Conservation (phyloP, 208 protist species). For the Acanthamoeba castellanii region DNA sequence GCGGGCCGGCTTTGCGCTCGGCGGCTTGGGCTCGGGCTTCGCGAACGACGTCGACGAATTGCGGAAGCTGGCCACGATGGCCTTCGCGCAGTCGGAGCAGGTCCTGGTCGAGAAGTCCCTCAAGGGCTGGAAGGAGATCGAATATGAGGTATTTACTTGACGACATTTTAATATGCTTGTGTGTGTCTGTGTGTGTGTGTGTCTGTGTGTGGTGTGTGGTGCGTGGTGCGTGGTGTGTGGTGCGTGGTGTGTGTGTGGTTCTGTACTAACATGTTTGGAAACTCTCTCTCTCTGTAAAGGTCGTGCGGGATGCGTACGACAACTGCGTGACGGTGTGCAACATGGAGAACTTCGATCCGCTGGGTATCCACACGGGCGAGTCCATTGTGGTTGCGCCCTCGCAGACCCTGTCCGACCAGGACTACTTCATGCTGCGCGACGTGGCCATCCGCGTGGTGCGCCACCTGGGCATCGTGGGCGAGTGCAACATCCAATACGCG, state of each 20-base stretch:
- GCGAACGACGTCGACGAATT: conserved; percentile 86
- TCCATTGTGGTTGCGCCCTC: conserved; percentile 99
- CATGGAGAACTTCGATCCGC: conserved; percentile 99
- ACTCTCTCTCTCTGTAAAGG: conserved; percentile 43
- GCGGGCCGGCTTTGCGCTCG: conserved; percentile 97
- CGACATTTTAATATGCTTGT: neutral
- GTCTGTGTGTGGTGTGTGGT: too few relatives aligned
- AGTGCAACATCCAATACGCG: conserved; percentile 99
- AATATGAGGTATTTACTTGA: conserved; percentile 94
- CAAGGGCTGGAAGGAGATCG: conserved; percentile 99
- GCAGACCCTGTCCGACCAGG: conserved; percentile 95
- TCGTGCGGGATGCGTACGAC: conserved; percentile 97
- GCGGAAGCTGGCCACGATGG: conserved; percentile 82
- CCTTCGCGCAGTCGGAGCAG: conserved; percentile 94
- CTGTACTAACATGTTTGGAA: neutral
- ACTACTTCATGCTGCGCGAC: conserved; percentile 98
- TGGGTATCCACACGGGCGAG: conserved; percentile 98
- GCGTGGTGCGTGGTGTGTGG: too few relatives aligned
- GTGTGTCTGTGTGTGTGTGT: too few relatives aligned
- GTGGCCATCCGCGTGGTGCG: conserved; percentile 93
- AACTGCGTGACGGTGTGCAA: conserved; percentile 99
- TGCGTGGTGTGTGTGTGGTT: too few relatives aligned
- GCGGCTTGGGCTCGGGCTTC: conserved; percentile 98
- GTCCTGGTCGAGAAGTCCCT: conserved; percentile 98
- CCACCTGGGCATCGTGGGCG: conserved; percentile 96